A percentile compares a stretch with the other conserved stretches of the same genome.
Conservation (phyloP, 768 basidiomycete species). For the Tricholomella constricta region DNA sequence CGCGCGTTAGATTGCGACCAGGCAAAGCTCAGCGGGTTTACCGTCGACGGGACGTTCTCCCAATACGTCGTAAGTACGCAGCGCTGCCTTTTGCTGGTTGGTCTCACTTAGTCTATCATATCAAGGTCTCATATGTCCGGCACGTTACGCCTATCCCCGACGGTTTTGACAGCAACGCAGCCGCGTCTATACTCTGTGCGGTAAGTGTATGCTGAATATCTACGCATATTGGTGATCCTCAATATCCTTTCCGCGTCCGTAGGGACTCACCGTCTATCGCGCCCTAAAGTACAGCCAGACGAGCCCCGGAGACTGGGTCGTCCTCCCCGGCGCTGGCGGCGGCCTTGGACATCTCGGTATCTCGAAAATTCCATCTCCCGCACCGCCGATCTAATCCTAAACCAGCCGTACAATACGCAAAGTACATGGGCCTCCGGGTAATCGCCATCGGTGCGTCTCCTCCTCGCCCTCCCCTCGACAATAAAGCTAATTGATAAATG, state of each 20-base stretch:
- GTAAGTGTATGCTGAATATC: slow-evolving; percentile 34
- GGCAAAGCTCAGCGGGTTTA: slow-evolving; percentile 67
- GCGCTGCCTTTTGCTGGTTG: neutral
- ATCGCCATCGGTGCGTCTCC: slow-evolving; percentile 63
- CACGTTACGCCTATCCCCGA: slow-evolving; percentile 84
- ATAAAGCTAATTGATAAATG: neutral
- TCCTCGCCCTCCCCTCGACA: neutral
- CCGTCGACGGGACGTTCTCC: slow-evolving; percentile 75
- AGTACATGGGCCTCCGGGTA: slow-evolving; percentile 73
- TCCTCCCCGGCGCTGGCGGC: slow-evolving; percentile 77
- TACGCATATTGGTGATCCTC: neutral
- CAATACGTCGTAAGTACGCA: slow-evolving; percentile 55
- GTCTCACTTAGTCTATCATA: neutral
- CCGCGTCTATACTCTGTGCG: slow-evolving; percentile 79
- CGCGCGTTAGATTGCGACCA: slow-evolving; percentile 53
- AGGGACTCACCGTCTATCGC: slow-evolving; percentile 86
- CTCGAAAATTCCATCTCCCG: neutral
- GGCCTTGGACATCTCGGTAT: slow-evolving; percentile 81
- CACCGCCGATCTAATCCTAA: neutral
- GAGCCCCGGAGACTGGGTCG: slow-evolving; percentile 72
- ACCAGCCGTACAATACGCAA: slow-evolving; percentile 77
- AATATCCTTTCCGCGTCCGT: slow-evolving; percentile 12
- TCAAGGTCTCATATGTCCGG: slow-evolving; percentile 64
- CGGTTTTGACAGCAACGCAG: slow-evolving; percentile 58
- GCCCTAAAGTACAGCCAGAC: slow-evolving; percentile 75